Conservation (phyloP, 1,284 basidiomycete species). For the Cystobasidium sp. region DNA sequence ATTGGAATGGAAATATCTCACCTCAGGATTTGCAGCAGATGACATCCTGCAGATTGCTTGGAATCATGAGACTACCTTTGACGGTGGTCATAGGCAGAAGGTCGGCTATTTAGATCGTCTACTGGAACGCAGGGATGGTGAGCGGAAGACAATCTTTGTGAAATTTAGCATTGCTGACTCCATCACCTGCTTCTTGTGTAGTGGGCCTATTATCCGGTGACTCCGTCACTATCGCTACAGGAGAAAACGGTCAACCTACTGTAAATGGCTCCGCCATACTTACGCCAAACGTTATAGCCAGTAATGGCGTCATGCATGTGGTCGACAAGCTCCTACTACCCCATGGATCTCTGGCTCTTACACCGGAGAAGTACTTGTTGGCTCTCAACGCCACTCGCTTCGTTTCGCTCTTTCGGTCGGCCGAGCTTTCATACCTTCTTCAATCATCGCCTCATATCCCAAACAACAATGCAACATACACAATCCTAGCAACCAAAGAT, state of each 20-base stretch:
- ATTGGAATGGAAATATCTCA: conserved; percentile 75
- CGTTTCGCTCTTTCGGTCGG: conserved; percentile 82
- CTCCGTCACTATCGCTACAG: conserved; percentile 66
- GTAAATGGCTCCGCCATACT: conserved; percentile 62
- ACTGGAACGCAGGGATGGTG: conserved; percentile 60
- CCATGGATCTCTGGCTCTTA: conserved; percentile 73
- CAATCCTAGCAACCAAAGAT: conserved; percentile 78
- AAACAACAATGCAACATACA: conserved; percentile 64
- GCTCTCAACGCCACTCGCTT: conserved; percentile 88
- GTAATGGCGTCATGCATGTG: conserved; percentile 91
- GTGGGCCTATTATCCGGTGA: conserved; percentile 73
- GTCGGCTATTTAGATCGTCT: conserved; percentile 51
- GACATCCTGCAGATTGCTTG: conserved; percentile 77
- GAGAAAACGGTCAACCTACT: conserved; percentile 63
- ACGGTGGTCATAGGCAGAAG: conserved; percentile 37
- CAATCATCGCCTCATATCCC: conserved; percentile 68
- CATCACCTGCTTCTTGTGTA: conserved; percentile 54
- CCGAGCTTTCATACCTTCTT: conserved; percentile 74
- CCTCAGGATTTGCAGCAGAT: conserved; percentile 78
- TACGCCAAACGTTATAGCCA: conserved; percentile 77
- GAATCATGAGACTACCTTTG: conserved; percentile 67
- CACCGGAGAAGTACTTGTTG: conserved; percentile 89
- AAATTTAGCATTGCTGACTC: background rate
- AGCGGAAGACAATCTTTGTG: conserved; percentile 52
- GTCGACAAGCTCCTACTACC: conserved; percentile 82